phyloP scores from a whole-genome alignment of 225 moss, liverwort and hornwort genomes.

The Pseudoscleropodium purum region DNA sequence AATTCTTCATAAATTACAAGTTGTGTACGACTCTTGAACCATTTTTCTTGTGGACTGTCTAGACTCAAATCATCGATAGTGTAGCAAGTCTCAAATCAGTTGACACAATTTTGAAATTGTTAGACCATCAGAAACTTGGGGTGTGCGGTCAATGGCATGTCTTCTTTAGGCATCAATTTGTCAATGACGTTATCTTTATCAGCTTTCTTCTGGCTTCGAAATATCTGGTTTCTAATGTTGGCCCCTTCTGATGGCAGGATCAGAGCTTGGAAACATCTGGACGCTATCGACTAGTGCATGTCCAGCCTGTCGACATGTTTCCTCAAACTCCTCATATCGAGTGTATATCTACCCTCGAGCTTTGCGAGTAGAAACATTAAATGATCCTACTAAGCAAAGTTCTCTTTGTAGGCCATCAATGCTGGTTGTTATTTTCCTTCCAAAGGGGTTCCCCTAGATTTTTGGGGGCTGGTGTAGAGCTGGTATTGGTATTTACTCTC shows the following conservation, averaged over 20 bases:
- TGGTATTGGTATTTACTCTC: not conserved
- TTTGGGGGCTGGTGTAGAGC: not conserved
- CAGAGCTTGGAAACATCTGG: constrained; percentile 16
- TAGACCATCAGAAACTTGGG: not conserved
- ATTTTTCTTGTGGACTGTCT: not conserved
- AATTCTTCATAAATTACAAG: not conserved
- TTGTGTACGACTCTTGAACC: not conserved
- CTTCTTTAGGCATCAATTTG: not conserved
- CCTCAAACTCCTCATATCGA: constrained; percentile 97
- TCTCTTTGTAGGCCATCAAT: not conserved
- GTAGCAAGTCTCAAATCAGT: not conserved
- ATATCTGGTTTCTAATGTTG: not conserved
- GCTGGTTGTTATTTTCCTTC: not conserved
- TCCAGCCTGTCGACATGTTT: constrained; percentile 95
- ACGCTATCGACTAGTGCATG: constrained; percentile 55
- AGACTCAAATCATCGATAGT: not conserved
- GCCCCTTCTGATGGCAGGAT: constrained; percentile 8
- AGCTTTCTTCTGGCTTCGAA: not conserved
- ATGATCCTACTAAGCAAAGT: not conserved
- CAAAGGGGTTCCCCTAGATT: not conserved
- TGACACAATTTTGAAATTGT: not conserved
- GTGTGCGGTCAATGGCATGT: not conserved
- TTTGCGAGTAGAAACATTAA: constrained; percentile 6
- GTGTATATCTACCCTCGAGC: constrained; percentile 66
- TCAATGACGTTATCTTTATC: not conserved